These are phyloP conservation scores for Diaporthe amygdali DNA, from an alignment of 2,329 filamentous ascomycete genomes.

Conservation along the genomic window DNA sequence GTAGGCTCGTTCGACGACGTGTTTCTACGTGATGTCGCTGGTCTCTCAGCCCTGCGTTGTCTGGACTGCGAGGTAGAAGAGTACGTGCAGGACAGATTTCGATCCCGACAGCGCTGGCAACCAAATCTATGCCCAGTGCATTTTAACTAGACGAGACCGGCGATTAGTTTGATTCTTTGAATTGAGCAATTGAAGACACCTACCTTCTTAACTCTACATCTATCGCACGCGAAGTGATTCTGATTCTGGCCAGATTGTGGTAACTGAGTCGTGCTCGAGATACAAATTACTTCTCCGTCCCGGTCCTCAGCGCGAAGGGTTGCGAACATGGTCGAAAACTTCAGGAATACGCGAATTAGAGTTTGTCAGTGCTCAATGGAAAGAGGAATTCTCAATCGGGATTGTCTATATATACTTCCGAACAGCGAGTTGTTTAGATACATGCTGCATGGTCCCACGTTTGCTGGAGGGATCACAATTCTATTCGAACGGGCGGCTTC, in stretches of 20 bases:
- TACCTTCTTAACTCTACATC: constrained; percentile 8
- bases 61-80: not conserved
- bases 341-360: not conserved
- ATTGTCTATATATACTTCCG: not conserved
- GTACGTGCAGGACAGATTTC: not conserved
- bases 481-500: not conserved
- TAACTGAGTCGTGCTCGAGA: constrained; percentile 14
- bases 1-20: not conserved
- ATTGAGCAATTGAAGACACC: not conserved
- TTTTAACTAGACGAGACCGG: not conserved
- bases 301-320: constrained; percentile 3
- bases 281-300: not conserved
- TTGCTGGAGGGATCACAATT: not conserved
- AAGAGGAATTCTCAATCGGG: not conserved
- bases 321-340: not conserved
- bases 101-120: constrained; percentile 1
- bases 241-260: constrained; percentile 9
- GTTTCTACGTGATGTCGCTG: not conserved
- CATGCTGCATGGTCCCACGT: not conserved
- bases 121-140: constrained; percentile 9
- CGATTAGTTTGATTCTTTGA: not conserved
- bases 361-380: not conserved
- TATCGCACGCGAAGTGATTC: constrained; percentile 5
- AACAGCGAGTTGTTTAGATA: not conserved
- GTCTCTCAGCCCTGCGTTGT: not conserved